Evolutionary conservation across 495 filamentous ascomycete genomes (phyloP).

Genomic region (Neurospora sp.): DNA sequence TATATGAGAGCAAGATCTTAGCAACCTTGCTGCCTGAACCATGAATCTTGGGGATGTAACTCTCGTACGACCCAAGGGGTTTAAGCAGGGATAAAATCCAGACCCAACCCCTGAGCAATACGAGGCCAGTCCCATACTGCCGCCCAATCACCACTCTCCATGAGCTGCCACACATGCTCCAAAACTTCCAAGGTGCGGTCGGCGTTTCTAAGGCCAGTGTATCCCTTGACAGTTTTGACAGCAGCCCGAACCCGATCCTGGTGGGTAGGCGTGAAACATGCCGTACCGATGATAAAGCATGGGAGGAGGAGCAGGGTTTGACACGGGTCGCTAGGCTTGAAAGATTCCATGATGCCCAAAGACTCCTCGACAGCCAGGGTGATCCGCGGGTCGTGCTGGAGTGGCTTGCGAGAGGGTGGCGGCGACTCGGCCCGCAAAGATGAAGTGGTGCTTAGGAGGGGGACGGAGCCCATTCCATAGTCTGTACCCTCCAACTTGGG

Average conservation of each 20-base stretch:
- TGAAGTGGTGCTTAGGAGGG: not conserved
- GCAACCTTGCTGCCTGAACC: too few relatives aligned
- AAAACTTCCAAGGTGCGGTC: conserved; percentile 65
- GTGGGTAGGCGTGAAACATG: conserved; percentile 60
- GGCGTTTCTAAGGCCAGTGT: conserved; percentile 74
- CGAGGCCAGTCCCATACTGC: conserved; percentile 86
- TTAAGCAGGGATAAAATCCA: conserved; percentile 61
- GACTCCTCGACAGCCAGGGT: conserved; percentile 70
- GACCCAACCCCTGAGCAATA: conserved; percentile 63
- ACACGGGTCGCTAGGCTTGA: conserved; percentile 43
- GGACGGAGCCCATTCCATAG: not conserved
- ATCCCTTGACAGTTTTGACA: conserved; percentile 59
- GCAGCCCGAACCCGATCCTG: conserved; percentile 60
- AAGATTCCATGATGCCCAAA: conserved; percentile 51
- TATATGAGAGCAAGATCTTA: too few relatives aligned
- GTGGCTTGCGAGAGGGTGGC: conserved; percentile 32
- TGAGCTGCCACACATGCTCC: conserved; percentile 71
- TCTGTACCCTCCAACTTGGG: conserved; percentile 10
- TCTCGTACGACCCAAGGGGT: too few relatives aligned
- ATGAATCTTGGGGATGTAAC: too few relatives aligned
- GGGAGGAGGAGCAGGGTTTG: conserved; percentile 84
- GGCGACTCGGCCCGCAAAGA: conserved; percentile 35
- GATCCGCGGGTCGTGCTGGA: conserved; percentile 50
- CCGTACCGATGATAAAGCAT: conserved; percentile 79
- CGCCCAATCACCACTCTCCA: conserved; percentile 63